Evolutionary conservation across 495 filamentous ascomycete genomes (phyloP), one percentile per base, ranked within the genome.

Genomic region (Aspergillus homomorphus): DNA sequence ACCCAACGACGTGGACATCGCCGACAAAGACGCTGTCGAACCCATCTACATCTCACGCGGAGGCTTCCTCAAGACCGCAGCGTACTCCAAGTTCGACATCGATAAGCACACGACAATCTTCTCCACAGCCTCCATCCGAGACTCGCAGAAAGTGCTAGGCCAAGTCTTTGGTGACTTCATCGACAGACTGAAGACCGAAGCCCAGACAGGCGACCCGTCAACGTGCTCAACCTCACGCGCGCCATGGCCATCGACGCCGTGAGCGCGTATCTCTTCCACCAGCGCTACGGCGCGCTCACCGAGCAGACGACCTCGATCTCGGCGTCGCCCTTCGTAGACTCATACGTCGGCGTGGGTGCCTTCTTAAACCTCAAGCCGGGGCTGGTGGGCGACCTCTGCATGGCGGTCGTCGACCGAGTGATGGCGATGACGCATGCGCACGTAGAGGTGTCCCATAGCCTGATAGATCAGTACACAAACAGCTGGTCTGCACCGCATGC

Each of bases 11-110:
- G 70, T 81, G 12, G 72, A 76, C 49, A 69, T 83, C 50, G 61
- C 62, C 20, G 74, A 78, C 53, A 69, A 65, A 4, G 73, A 71
- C 45, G 79, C 75, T 7, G 62, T 81, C 5, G 63, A 68, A 12
- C 68, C 72, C 16, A 77, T 82, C 51, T 82, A 82, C 61, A 51
- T 74, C 15, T 62, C 60, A 9, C 68, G 66, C 8, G 79, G 80
- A 19, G 79, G 79, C 8, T 80, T 83, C 56, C 57, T 65, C 22
- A 83, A 83, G 59, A 69, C 76, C 26, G 45, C 62, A 1, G 72
- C 65, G 45, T 83, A 83, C 63, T 59, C 59, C 9, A 84, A 83
- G 53, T 83, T 82, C 61, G 76, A 83, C 53, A 74, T 83, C 51
- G 81, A 81, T 33, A 73, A 71, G 2, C 72, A 77, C 55, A 58